A percentile compares a stretch with the other conserved stretches of the same genome.
Evolutionary conservation across 768 basidiomycete species (phyloP).

Genomic region (Harrya chromipes): DNA sequence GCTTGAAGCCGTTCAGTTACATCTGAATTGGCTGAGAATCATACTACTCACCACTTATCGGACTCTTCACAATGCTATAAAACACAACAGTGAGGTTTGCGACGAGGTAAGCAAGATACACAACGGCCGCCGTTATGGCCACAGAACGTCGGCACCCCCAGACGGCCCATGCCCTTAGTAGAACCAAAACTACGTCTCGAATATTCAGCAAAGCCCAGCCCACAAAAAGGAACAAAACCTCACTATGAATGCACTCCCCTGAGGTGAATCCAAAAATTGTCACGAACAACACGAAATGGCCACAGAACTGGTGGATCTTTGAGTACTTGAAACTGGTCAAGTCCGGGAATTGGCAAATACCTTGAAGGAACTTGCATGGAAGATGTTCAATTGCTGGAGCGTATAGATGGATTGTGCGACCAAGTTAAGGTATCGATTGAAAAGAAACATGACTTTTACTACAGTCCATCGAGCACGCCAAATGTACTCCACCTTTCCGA

Average conservation of each 20-base stretch:
- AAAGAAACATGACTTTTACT: constrained; percentile 11
- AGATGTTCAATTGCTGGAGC: constrained; percentile 13
- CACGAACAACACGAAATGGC: not conserved
- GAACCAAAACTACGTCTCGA: constrained; percentile 8
- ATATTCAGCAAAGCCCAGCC: not conserved
- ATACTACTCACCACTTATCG: not conserved
- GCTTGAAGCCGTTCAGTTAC: not conserved
- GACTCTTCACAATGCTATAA: not conserved
- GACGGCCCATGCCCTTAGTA: constrained; percentile 17
- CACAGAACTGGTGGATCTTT: constrained; percentile 9
- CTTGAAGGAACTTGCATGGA: constrained; percentile 1
- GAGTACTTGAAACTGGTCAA: no score
- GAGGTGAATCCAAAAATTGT: not conserved
- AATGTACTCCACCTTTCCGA: constrained; percentile 3
- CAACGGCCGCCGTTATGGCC: not conserved
- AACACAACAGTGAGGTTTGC: not conserved
- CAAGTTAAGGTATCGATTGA: constrained; percentile 17
- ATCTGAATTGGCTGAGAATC: not conserved
- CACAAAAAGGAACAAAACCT: not conserved
- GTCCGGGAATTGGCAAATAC: not conserved
- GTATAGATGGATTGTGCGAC: constrained; percentile 4
- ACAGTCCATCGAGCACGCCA: constrained; percentile 4
- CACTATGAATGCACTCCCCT: constrained; percentile 13
- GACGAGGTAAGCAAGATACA: constrained; percentile 5
- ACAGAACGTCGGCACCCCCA: constrained; percentile 6